phyloP scores from a whole-genome alignment of 345 rosid species.

The Aethionema arabicum region DNA sequence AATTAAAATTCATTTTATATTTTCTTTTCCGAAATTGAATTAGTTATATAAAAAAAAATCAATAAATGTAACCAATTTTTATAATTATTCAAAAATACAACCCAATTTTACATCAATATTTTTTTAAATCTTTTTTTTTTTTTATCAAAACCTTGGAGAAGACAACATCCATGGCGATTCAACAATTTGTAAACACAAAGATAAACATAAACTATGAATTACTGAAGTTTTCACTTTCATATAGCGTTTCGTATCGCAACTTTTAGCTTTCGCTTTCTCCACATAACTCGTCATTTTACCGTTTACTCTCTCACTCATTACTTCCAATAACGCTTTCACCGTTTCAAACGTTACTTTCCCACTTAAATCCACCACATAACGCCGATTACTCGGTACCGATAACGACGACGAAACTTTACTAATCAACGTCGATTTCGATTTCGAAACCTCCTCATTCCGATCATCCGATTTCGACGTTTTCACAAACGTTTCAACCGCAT shows the following conservation, averaged over 20 bases:
- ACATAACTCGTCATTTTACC: constrained; percentile 47
- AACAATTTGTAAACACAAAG: constrained; percentile 58
- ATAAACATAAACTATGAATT: constrained; percentile 49
- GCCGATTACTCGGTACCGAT: constrained; percentile 66
- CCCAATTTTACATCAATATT: constrained; percentile 23
- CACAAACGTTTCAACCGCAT: constrained; percentile 64
- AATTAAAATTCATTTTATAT: too few species aligned
- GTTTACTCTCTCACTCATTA: constrained; percentile 49
- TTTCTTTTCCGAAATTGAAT: too few species aligned
- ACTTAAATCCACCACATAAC: constrained; percentile 65
- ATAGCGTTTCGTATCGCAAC: constrained; percentile 48
- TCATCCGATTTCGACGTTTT: constrained; percentile 38
- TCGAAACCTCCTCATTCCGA: too few species aligned
- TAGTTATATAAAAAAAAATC: too few species aligned
- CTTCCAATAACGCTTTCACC: constrained; percentile 63
- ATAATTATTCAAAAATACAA: constrained; percentile 33
- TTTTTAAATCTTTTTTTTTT: constrained; percentile 35
- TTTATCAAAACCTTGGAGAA: constrained; percentile 44
- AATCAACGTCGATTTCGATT: constrained; percentile 44
- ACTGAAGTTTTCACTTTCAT: constrained; percentile 54
- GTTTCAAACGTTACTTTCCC: constrained; percentile 69
- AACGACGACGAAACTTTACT: constrained; percentile 57
- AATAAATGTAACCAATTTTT: constrained; percentile 3
- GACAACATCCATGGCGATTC: constrained; percentile 62
- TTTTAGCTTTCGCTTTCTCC: constrained; percentile 43